Percentiles rank a stretch among this genome's conserved stretches.
These are phyloP conservation scores for Metrosideros polymorpha DNA, from an alignment of 441 rosid genomes.

Conservation along the genomic window DNA sequence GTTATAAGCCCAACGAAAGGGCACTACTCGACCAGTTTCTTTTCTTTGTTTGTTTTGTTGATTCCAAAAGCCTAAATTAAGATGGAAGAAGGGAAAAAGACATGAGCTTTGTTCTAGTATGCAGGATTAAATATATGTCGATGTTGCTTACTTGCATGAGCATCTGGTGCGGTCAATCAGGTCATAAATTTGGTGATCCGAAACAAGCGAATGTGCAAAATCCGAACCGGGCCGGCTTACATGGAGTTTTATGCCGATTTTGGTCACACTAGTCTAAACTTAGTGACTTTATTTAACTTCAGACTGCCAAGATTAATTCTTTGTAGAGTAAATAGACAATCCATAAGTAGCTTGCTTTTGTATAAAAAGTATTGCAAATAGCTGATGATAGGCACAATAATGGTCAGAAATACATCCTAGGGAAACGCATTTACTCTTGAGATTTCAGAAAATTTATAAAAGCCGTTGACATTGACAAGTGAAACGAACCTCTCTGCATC, in stretches of 20 bases:
- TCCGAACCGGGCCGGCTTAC: rapidly evolving
- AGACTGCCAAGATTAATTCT: background rate
- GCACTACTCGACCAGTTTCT: too few relatives aligned
- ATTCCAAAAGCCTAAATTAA: too few relatives aligned
- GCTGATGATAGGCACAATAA: background rate
- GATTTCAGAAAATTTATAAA: background rate
- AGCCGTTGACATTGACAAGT: background rate
- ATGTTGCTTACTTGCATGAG: too few relatives aligned
- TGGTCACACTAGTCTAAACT: background rate
- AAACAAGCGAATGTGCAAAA: background rate
- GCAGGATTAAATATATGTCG: too few relatives aligned
- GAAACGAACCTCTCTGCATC: background rate
- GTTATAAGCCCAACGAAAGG: too few relatives aligned
- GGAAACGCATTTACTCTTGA: background rate
- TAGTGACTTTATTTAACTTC: background rate
- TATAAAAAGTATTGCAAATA: background rate
- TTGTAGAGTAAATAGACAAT: background rate
- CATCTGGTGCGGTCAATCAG: background rate
- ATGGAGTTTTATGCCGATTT: background rate
- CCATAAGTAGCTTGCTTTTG: background rate
- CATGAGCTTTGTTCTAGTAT: too few relatives aligned
- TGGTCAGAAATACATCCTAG: background rate
- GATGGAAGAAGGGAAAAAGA: too few relatives aligned
- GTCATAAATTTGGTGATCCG: background rate
- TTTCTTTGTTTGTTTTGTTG: too few relatives aligned